These are phyloP conservation scores for Scolecobasidium constrictum DNA, from an alignment of 2,329 filamentous ascomycete genomes.

Conservation along the genomic window DNA sequence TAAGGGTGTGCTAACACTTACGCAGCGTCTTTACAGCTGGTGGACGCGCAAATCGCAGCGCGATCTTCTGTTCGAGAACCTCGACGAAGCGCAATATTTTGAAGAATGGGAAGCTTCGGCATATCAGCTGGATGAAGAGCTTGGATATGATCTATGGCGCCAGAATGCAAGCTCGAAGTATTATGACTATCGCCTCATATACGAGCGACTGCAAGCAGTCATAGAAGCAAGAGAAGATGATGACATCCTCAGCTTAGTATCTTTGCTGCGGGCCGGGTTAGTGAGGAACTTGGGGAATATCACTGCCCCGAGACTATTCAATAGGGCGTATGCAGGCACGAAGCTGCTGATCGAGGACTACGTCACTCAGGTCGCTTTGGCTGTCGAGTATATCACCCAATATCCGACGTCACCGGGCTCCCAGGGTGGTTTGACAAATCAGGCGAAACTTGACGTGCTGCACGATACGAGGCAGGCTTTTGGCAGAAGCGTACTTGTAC, in stretches of 20 bases:
- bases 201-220: conserved; percentile 62
- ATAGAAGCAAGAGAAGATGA: conserved; percentile 57
- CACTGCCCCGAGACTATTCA: conserved; percentile 69
- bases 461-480: conserved; percentile 83
- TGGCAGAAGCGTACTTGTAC: conserved; percentile 71
- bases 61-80: conserved; percentile 53
- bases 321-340: conserved; percentile 75
- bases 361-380: conserved; percentile 70
- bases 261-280: conserved; percentile 64
- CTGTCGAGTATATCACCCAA: conserved; percentile 63
- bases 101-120: conserved; percentile 86
- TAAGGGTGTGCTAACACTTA: background rate
- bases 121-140: conserved; percentile 66
- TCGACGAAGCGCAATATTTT: conserved; percentile 58
- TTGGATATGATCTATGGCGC: conserved; percentile 77
- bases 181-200: conserved; percentile 81
- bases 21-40: conserved; percentile 32
- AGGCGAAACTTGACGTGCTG: conserved; percentile 74
- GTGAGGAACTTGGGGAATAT: conserved; percentile 89
- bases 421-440: conserved; percentile 49
- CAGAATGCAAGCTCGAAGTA: conserved; percentile 68
- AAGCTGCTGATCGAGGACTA: conserved; percentile 90
- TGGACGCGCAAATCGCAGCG: conserved; percentile 53
- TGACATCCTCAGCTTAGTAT: conserved; percentile 65
- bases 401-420: conserved; percentile 46